These are phyloP conservation scores for Penicillium brasilianum DNA, from an alignment of 2,329 filamentous ascomycete species.

Conservation along the genomic window DNA sequence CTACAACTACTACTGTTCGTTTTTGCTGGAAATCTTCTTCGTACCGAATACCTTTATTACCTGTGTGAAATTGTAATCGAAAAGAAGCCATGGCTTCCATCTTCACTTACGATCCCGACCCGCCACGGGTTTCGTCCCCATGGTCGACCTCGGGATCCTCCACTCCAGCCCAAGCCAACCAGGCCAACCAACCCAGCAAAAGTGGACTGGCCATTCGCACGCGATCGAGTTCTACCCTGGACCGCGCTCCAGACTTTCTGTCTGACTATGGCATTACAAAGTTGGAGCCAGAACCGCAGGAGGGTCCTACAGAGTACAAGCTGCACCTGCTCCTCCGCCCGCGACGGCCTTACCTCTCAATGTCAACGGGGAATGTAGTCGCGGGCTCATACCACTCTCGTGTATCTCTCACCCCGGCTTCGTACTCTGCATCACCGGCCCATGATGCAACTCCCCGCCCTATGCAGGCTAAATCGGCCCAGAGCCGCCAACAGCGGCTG, in stretches of 20 bases:
- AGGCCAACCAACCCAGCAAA: slow-evolving; percentile 35
- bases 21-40: slow-evolving; percentile 13
- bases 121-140: slow-evolving; percentile 84
- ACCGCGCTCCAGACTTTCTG: slow-evolving; percentile 46
- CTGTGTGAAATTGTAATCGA: slow-evolving; percentile 18
- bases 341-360: slow-evolving; percentile 72
- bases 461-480: slow-evolving; percentile 59
- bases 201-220: slow-evolving; percentile 33
- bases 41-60: slow-evolving; percentile 21
- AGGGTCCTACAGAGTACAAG: slow-evolving; percentile 96
- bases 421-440: slow-evolving; percentile 31
- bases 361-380: slow-evolving; percentile 66
- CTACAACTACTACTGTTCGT: slow-evolving; percentile 3
- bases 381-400: slow-evolving; percentile 58
- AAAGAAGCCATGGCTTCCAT: slow-evolving; percentile 85
- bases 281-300: slow-evolving; percentile 87
- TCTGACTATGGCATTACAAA: slow-evolving; percentile 71
- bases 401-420: slow-evolving; percentile 26
- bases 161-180: slow-evolving; percentile 36
- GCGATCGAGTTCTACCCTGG: slow-evolving; percentile 44
- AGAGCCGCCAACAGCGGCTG: slow-evolving; percentile 80
- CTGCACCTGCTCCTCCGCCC: slow-evolving; percentile 84
- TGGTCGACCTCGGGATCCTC: slow-evolving; percentile 70
- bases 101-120: slow-evolving; percentile 91
- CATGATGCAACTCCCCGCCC: slow-evolving; percentile 43